Percentiles rank a stretch among this genome's conserved stretches.
These are phyloP conservation scores for Aspergillus indologenus DNA, from an alignment of 495 filamentous ascomycete genomes.

Conservation along the genomic window DNA sequence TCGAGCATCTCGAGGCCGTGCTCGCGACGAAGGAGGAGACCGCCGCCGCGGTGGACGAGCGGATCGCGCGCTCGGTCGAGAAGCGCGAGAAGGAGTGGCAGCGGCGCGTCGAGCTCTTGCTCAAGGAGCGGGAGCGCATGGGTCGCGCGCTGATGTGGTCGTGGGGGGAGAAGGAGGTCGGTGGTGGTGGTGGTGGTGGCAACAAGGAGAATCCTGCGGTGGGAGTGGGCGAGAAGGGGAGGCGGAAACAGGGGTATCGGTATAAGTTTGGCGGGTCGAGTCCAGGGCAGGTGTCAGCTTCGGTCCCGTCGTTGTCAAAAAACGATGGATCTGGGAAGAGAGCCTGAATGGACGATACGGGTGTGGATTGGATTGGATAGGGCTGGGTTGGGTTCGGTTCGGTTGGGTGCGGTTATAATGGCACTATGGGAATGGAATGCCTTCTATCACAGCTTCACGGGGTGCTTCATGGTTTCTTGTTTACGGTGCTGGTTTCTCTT, in stretches of 20 bases:
- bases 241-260: slow-evolving; percentile 41
- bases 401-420: neutral
- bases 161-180: slow-evolving; percentile 51
- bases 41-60: slow-evolving; percentile 37
- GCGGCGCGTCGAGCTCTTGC: slow-evolving; percentile 47
- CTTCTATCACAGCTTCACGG: neutral
- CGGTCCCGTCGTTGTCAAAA: neutral
- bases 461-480: too few relatives aligned
- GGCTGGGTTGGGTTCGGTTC: neutral
- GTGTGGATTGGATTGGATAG: neutral
- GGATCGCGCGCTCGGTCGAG: slow-evolving; percentile 44
- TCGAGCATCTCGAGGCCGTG: slow-evolving; percentile 32
- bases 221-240: slow-evolving; percentile 18
- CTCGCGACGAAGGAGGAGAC: slow-evolving; percentile 44
- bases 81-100: slow-evolving; percentile 52
- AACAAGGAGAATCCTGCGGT: slow-evolving; percentile 25
- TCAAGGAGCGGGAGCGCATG: slow-evolving; percentile 56
- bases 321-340: neutral
- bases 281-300: neutral
- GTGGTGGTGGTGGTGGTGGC: slow-evolving; percentile 7
- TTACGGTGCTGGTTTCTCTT: neutral
- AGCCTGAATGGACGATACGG: neutral
- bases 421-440: too few relatives aligned
- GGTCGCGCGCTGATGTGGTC: slow-evolving; percentile 47
- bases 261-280: slow-evolving; percentile 40